These are phyloP conservation scores for Aristolochia fimbriata DNA, from an alignment of 164 flowering plant species.

Conservation along the genomic window DNA sequence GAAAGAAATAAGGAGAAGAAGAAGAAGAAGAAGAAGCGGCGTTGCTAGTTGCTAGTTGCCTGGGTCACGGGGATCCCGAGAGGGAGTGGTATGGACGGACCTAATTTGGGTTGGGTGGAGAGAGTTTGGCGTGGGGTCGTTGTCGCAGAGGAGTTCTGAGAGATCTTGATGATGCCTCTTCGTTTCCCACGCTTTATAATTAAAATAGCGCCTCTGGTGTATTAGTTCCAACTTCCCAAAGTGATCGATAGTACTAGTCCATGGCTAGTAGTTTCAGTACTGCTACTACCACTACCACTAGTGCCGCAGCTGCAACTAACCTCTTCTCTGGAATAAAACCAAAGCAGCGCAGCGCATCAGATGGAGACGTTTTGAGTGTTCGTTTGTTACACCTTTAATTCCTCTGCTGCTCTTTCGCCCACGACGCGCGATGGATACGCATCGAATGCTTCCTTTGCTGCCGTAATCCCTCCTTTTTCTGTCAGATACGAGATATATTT, in stretches of 20 bases:
- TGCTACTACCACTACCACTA: background rate
- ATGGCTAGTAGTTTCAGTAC: too few relatives aligned
- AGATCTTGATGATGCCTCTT: too few relatives aligned
- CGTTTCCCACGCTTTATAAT: background rate
- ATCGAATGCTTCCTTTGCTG: background rate
- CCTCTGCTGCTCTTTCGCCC: background rate
- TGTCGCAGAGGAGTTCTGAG: background rate
- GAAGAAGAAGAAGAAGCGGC: too few relatives aligned
- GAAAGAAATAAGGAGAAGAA: background rate
- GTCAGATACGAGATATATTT: too few relatives aligned
- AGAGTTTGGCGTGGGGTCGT: slow-evolving; percentile 3
- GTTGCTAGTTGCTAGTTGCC: too few relatives aligned
- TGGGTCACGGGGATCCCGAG: background rate
- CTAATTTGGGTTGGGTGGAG: background rate
- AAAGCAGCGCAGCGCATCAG: background rate
- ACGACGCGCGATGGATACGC: background rate
- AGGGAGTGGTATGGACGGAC: slow-evolving; percentile 1
- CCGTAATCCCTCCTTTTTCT: too few relatives aligned
- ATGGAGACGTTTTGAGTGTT: background rate
- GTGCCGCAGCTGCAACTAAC: background rate
- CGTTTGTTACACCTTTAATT: slow-evolving; percentile 1
- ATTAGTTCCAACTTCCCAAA: background rate
- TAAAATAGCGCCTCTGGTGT: background rate
- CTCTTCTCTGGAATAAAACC: background rate
- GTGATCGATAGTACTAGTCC: background rate